Evolutionary conservation across 2,329 filamentous ascomycete species (phyloP), one percentile per base, ranked within the genome.

Genomic region (Claviceps purpurea): DNA sequence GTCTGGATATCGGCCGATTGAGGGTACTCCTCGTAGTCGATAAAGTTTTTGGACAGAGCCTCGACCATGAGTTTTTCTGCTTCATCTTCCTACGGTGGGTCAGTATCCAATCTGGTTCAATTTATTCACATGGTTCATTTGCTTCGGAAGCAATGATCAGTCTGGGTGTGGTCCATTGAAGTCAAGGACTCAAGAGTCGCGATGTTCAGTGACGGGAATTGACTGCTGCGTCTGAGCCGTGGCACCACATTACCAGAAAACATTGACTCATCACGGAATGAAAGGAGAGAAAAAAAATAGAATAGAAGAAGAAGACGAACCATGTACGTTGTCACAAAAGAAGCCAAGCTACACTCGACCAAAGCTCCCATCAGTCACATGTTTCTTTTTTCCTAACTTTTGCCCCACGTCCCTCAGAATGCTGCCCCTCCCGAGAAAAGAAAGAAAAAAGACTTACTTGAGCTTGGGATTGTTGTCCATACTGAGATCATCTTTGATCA

Each of bases 311-410:
- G 44, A 73, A 38, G 22, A 51, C 54, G 44, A 51, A 88, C 85
- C 89, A 95, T 96, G 73, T 94, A 96, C 1, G 91, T 96, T 1
- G 90, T 95, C 58, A 95, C 89, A 64, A 97, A 97, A 40, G 85
- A 90, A 34, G 91, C 90, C 61, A 97, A 70, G 68, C 88, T 93
- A 52, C 3, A 89, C 30, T 90, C 90, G 61, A 96, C 5, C 5
- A 50, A 26, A 13, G 16, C 37, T n/a, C n/a, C 7, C 3, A 30
- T 49, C n/a, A 47, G 48, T 24, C n/a, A 30, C 3, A 18, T n/a
- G 0, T 8, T 3, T 37, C 16, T 13, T 5, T 37, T 18, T 5
- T 37, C 18, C n/a, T 8, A 40, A 6, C 38, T 40, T n/a, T 30
- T 38, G 2, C 16, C 26, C 20, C n/a, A 14, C 11, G 4, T 34